Base-by-base conservation (phyloP, 164 flowering plant species). In the Piper betle region DNA sequence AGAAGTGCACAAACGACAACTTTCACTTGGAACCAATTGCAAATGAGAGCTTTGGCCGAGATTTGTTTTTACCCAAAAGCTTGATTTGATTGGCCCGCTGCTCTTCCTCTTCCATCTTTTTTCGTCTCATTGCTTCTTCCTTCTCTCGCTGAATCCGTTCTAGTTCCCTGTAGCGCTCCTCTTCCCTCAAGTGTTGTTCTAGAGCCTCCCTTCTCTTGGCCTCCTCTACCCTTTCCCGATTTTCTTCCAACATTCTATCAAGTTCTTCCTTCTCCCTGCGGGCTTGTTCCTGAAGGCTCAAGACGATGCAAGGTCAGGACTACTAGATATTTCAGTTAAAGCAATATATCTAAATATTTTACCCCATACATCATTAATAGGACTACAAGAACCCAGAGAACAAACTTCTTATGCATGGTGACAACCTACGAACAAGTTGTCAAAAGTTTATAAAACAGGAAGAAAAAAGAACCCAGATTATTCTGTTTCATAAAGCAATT, bases 51-150 rank as follows among this genome's bases (percentile, higher is more conserved):
- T 91, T 94, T 0, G 99, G 97, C 40, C 99, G 74, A 12, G 95
- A 72, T 67, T 94, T 94, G 80, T 94, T 94, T 82, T 91, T 94
- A 42, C 99, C 99, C 72, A 94, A 70, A 63, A 94, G 52, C 61
- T 78, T 80, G 85, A 82, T 84, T 71, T 88, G 97, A 62, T 86
- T 86, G 38, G 74, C 67, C 13, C 96, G 82, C 67, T 84, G 88
- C 74, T 88, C 95, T 67, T 94, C 97, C 72, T 91, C 97, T 73
- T 88, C 81, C 62, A 79, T 74, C 70, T 85, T 94, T 83, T 91
- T 94, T 75, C 88, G 79, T 52, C 84, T 64, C 88, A 85, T 50
- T 5, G 89, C 93, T 75, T 91, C 99, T 76, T 91, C 97, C 54
- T 82, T 88, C 66, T 85, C 86, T 62, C 92, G 80, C 66, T 94